These are phyloP conservation scores for Hemisphaericaspora lyxosophila DNA, from an alignment of 1,139 yeast genomes.

Conservation along the genomic window DNA sequence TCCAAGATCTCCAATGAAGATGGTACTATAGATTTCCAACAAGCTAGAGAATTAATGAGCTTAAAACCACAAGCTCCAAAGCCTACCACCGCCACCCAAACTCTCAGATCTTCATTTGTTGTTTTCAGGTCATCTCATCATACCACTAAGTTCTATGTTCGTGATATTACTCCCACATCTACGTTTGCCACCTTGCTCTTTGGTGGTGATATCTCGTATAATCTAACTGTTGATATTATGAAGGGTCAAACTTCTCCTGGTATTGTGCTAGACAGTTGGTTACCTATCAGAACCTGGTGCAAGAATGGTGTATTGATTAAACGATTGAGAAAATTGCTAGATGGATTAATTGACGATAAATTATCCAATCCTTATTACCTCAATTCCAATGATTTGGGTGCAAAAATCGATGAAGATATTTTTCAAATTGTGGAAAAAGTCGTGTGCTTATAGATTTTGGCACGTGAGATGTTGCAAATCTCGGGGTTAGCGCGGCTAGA, in stretches of 20 bases:
- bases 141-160: constrained; percentile 67
- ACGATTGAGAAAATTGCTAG: constrained; percentile 63
- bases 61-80: constrained; percentile 35
- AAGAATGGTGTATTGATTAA: constrained; percentile 86
- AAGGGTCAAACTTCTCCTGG: constrained; percentile 56
- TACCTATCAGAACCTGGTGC: constrained; percentile 88
- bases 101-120: constrained; percentile 42
- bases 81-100: neutral
- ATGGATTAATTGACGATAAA: constrained; percentile 61
- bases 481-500: neutral
- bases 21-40: constrained; percentile 33
- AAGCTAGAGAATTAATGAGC: constrained; percentile 31
- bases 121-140: constrained; percentile 57
- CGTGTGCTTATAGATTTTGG: constrained; percentile 6
- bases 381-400: neutral
- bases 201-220: constrained; percentile 76
- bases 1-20: constrained; percentile 30
- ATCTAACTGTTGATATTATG: constrained; percentile 42
- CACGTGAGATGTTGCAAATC: constrained; percentile 7
- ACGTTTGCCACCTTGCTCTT: constrained; percentile 71
- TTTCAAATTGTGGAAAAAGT: constrained; percentile 18
- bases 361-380: constrained; percentile 27
- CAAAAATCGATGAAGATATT: constrained; percentile 14
- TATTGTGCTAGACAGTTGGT: constrained; percentile 72
- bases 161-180: constrained; percentile 78